phyloP scores from a whole-genome alignment of 768 basidiomycete genomes.

The Gloeopeniophorella convolvens region DNA sequence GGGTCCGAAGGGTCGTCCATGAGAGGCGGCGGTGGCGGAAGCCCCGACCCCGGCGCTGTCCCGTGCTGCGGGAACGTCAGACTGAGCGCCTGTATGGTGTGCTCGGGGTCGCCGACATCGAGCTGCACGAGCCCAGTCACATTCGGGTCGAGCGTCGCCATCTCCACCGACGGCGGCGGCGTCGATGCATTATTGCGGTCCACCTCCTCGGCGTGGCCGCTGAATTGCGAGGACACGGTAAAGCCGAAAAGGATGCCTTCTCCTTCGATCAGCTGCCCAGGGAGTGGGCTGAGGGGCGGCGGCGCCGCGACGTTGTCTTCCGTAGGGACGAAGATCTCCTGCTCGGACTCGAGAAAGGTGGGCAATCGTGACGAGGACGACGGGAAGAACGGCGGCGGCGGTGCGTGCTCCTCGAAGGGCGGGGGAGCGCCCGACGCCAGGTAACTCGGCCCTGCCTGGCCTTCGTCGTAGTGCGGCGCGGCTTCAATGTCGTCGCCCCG shows the following conservation, averaged over 20 bases:
- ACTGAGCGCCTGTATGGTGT: constrained; percentile 50
- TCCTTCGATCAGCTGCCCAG: constrained; percentile 44
- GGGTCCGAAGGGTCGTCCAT: constrained; percentile 87
- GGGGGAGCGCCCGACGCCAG: constrained; percentile 62
- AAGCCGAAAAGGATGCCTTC: constrained; percentile 82
- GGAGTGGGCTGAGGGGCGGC: constrained; percentile 26
- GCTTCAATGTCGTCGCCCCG: constrained; percentile 62
- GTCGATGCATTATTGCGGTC: constrained; percentile 48
- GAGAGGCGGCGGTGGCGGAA: constrained; percentile 73
- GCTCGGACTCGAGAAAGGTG: constrained; percentile 76
- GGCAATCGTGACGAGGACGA: constrained; percentile 46
- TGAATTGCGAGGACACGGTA: constrained; percentile 62
- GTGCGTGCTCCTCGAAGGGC: constrained; percentile 79
- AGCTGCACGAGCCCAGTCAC: constrained; percentile 60
- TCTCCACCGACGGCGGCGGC: constrained; percentile 72
- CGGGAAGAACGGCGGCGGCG: constrained; percentile 61
- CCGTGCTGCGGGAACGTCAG: constrained; percentile 47
- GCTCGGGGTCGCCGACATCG: constrained; percentile 44
- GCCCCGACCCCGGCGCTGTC: constrained; percentile 32
- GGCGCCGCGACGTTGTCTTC: constrained; percentile 33
- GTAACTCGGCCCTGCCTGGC: constrained; percentile 72
- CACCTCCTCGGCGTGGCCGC: constrained; percentile 69
- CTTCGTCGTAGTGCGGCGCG: constrained; percentile 61
- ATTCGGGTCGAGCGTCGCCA: constrained; percentile 65
- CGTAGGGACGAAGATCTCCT: constrained; percentile 62